Conservation (phyloP, 1,284 basidiomycete genomes). For the Moniliophthora roreri region DNA sequence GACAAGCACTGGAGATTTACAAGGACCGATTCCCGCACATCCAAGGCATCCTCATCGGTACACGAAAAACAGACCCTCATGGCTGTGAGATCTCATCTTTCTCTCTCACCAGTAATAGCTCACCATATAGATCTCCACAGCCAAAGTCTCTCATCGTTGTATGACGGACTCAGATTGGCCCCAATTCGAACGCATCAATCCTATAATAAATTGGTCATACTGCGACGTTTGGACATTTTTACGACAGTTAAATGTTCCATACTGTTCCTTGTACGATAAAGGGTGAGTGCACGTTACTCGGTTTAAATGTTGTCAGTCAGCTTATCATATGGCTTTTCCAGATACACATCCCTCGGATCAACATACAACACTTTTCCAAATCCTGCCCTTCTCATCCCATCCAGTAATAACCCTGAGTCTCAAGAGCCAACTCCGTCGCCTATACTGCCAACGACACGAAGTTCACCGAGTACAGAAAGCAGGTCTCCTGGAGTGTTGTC, state of each 20-base stretch:
- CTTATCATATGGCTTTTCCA: slow-evolving; percentile 29
- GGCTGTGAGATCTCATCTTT: slow-evolving; percentile 62
- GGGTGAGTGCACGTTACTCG: slow-evolving; percentile 58
- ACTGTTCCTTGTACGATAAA: slow-evolving; percentile 89
- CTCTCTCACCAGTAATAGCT: slow-evolving; percentile 7
- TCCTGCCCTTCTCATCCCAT: slow-evolving; percentile 65
- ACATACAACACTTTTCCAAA: slow-evolving; percentile 95
- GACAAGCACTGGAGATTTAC: slow-evolving; percentile 76
- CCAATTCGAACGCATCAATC: slow-evolving; percentile 87
- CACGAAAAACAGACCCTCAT: slow-evolving; percentile 87
- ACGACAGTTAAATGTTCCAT: slow-evolving; percentile 73
- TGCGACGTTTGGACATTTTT: slow-evolving; percentile 89
- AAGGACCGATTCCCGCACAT: slow-evolving; percentile 65
- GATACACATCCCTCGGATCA: slow-evolving; percentile 95
- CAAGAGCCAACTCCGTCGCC: too few species aligned
- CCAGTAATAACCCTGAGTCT: neutral
- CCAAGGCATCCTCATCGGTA: slow-evolving; percentile 87
- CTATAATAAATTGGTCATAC: slow-evolving; percentile 96
- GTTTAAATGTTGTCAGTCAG: neutral
- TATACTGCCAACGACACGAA: neutral
- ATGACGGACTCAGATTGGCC: slow-evolving; percentile 92
- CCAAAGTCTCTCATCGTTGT: slow-evolving; percentile 67
- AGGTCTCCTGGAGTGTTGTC: slow-evolving; percentile 23
- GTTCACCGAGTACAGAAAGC: slow-evolving; percentile 4
- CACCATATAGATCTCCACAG: slow-evolving; percentile 32